phyloP scores from a whole-genome alignment of 169 alveolate genomes.

The Pseudocohnilembus persalinus region DNA sequence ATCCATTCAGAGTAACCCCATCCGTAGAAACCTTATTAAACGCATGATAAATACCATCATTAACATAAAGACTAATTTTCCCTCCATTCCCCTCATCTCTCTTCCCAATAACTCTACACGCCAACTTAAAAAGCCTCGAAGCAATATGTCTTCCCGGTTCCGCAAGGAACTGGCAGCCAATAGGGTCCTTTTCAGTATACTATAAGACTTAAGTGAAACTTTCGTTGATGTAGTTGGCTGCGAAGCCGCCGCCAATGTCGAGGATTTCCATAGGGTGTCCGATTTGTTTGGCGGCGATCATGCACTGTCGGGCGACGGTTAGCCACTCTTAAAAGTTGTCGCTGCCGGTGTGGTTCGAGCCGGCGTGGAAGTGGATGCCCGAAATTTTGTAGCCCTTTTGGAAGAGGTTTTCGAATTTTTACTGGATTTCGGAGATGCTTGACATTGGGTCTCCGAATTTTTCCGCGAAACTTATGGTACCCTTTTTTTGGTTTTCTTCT shows the following conservation, averaged over 20 bases:
- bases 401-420: conserved; percentile 4
- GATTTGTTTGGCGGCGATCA: conserved; percentile 27
- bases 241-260: conserved; percentile 52
- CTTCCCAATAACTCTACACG: conserved; percentile 34
- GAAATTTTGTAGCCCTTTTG: conserved; percentile 2
- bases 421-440: conserved; percentile 12
- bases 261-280: conserved; percentile 49
- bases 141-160: conserved; percentile 49
- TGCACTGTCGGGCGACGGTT: conserved; percentile 34
- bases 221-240: conserved; percentile 9
- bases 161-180: conserved; percentile 35
- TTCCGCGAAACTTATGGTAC: conserved; percentile 29
- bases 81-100: conserved; percentile 20
- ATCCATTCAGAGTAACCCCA: conserved; percentile 33
- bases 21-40: conserved; percentile 39
- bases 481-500: conserved; percentile 29
- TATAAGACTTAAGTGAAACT: conserved; percentile 16
- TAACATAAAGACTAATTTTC: conserved; percentile 27
- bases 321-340: conserved; percentile 32
- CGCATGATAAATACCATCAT: conserved; percentile 44
- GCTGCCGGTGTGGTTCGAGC: conserved; percentile 32
- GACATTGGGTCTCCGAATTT: conserved; percentile 43
- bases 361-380: conserved; percentile 52
- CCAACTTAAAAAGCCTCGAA: conserved; percentile 25
- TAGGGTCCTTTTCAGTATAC: conserved; percentile 32